phyloP scores from a whole-genome alignment of 345 rosid genomes.

The Gynandropsis gynandra region DNA sequence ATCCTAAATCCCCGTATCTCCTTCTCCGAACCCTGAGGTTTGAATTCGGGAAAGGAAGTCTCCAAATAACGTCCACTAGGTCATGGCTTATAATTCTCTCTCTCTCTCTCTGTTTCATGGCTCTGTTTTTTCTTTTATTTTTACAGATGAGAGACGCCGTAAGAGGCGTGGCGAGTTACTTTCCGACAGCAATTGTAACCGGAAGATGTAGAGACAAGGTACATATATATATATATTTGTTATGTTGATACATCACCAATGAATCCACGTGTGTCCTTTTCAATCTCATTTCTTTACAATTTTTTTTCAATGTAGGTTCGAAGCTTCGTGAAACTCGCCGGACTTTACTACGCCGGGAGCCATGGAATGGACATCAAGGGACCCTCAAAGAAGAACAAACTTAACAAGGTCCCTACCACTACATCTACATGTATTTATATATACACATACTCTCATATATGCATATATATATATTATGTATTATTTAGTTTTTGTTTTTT shows the following conservation, averaged over 20 bases:
- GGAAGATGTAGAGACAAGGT: conserved; percentile 91
- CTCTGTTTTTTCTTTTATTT: neutral
- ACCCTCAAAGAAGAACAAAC: conserved; percentile 43
- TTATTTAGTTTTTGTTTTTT: too few species aligned
- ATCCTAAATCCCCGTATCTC: too few species aligned
- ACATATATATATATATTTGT: conserved; percentile 14
- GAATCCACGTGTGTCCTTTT: neutral
- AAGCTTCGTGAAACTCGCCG: conserved; percentile 63
- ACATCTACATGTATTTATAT: too few species aligned
- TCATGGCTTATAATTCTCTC: neutral
- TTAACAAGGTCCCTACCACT: conserved; percentile 40
- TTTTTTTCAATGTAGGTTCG: conserved; percentile 49
- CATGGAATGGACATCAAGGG: conserved; percentile 98
- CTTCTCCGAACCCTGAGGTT: too few species aligned
- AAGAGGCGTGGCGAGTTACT: conserved; percentile 50
- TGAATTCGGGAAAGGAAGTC: too few species aligned
- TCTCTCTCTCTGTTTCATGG: neutral
- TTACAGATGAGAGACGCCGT: conserved; percentile 75
- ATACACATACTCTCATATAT: neutral
- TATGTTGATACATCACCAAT: too few species aligned
- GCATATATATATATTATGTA: neutral
- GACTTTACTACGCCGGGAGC: conserved; percentile 84
- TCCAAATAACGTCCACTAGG: too few species aligned
- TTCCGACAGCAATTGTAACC: conserved; percentile 88
- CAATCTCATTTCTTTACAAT: neutral